Conservation (phyloP, 208 protist species). For the Endotrypanum monterogeii region DNA sequence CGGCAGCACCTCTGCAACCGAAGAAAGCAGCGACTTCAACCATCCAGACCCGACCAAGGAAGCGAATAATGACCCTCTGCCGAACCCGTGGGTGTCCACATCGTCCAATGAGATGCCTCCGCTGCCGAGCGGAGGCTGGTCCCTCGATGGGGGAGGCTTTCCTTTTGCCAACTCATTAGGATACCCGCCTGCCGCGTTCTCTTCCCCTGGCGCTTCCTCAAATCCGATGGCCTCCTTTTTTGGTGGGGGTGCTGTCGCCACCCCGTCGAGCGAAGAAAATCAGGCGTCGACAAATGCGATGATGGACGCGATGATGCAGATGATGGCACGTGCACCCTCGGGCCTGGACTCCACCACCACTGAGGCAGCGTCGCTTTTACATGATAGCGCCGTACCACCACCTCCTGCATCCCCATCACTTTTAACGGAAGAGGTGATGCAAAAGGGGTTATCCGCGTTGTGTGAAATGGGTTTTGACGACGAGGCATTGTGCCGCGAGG, state of each 20-base stretch:
- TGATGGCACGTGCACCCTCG: background rate
- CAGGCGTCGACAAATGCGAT: background rate
- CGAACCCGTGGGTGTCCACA: constrained; percentile 48
- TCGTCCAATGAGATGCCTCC: background rate
- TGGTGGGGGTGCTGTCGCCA: no score
- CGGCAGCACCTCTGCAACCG: constrained; percentile 11
- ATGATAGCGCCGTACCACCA: background rate
- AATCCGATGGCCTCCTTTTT: background rate
- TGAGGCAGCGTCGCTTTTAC: background rate
- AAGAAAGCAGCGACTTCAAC: constrained; percentile 13
- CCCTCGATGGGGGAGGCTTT: background rate
- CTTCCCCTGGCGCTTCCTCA: background rate
- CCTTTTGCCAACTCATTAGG: background rate
- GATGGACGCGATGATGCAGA: constrained; percentile 4
- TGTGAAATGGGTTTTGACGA: constrained; percentile 87
- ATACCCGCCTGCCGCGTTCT: background rate
- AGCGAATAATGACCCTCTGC: constrained; percentile 62
- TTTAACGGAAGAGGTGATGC: constrained; percentile 22
- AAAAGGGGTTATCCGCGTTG: constrained; percentile 12
- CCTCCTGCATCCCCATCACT: background rate
- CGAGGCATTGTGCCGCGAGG: constrained; percentile 54
- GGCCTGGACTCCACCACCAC: background rate
- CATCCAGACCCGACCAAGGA: constrained; percentile 52
- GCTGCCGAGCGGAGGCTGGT: background rate
- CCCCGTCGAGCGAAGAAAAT: background rate